Evolutionary conservation across 495 filamentous ascomycete species (phyloP), one percentile per base, ranked within the genome.

Genomic region (Daldinia vernicosa): DNA sequence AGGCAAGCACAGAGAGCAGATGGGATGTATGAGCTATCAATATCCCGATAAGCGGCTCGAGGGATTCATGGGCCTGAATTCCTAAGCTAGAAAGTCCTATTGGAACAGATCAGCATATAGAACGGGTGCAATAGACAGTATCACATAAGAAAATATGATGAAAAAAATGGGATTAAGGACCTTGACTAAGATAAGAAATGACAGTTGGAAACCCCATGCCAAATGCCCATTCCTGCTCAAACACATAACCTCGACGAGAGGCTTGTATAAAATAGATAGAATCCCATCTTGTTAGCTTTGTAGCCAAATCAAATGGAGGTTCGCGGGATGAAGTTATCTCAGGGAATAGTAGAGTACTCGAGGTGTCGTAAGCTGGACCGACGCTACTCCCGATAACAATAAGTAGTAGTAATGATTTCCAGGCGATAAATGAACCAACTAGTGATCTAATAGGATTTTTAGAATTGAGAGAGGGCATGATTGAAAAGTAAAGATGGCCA

Each of bases 201-300:
- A 87, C 58, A 51, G 82, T 79, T 4, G 90, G 85, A 66, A 90
- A 88, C 1, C 88, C 88, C 78, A 84, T 87, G 22, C 93, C 90
- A 81, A 97, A 99, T 1, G 96, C 95, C 94, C 94, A 98, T 80
- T 98, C 93, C 80, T 99, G 96, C 80, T 99, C 95, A 80, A 90
- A 94, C 9, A 89, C 56, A 67, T 98, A 93, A 24, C 93, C 94
- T 33, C 89, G 82, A 60, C 85, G 81, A 0, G 93, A 89, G 50
- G 83, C 78, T 60, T 89, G 86, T 35, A 90, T 81, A 73, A 92
- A 98, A 77, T 97, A 98, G 59, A 99, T 89, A 37, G 92, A 90
- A 75, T 99, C 95, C 95, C 95, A 99, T 79, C 95, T 86, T 0
- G 89, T 88, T 40, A 97, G 84, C 58, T 88, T 89, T 63, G 80